Conservation (phyloP, 768 basidiomycete genomes). For the Dictyophora rubrovolvata region DNA sequence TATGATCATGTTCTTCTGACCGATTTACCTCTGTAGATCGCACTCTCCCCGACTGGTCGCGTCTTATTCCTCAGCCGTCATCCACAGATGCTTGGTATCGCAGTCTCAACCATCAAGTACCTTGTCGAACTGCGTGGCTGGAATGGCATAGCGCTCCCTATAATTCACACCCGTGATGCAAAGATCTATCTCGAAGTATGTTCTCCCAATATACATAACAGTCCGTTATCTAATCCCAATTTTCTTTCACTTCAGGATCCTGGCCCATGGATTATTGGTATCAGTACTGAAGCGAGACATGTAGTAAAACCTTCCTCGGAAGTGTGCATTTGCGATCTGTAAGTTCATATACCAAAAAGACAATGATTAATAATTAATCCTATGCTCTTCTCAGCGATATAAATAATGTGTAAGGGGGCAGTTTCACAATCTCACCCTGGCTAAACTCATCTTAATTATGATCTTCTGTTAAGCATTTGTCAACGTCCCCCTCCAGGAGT, state of each 20-base stretch:
- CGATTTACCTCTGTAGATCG: constrained; percentile 41
- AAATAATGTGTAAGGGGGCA: constrained; percentile 55
- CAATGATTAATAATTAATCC: constrained; percentile 2
- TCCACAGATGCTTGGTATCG: constrained; percentile 86
- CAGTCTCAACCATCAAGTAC: constrained; percentile 85
- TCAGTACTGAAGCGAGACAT: constrained; percentile 78
- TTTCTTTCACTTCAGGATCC: constrained; percentile 41
- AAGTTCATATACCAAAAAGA: constrained; percentile 22
- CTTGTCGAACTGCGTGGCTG: constrained; percentile 88
- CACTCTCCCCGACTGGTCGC: constrained; percentile 77
- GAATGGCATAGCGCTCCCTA: constrained; percentile 76
- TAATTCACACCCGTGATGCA: constrained; percentile 82
- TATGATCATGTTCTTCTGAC: background rate
- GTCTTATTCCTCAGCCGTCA: constrained; percentile 83
- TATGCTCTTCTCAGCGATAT: constrained; percentile 45
- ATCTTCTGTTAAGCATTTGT: constrained; percentile 43
- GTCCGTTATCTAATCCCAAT: background rate
- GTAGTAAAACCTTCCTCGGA: constrained; percentile 66
- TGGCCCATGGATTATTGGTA: constrained; percentile 91
- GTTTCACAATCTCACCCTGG: constrained; percentile 10
- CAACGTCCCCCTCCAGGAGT: constrained; percentile 66
- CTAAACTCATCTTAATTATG: constrained; percentile 10
- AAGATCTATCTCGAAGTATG: constrained; percentile 74
- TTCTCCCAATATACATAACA: background rate
- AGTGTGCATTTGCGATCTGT: constrained; percentile 83